Evolutionary conservation across 106 monocot genomes (phyloP).

Genomic region (Dioscorea zingiberensis): DNA sequence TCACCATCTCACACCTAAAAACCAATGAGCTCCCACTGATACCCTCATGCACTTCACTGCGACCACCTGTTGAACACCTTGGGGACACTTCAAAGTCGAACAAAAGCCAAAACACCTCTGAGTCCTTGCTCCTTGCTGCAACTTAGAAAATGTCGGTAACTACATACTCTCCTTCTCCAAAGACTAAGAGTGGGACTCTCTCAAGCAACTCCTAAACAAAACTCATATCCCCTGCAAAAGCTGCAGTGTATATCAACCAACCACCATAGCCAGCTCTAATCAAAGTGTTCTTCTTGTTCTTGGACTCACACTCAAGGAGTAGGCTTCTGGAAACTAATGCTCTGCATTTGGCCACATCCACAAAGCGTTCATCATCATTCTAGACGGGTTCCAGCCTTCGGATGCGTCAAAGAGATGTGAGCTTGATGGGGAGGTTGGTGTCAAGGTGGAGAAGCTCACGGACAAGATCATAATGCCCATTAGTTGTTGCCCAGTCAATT

Average conservation of each 20-base stretch:
- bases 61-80: conserved; percentile 3
- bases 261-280: conserved; percentile 79
- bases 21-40: background rate
- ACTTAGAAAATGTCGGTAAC: conserved; percentile 91
- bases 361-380: conserved; percentile 57
- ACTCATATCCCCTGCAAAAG: conserved; percentile 58
- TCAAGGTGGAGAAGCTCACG: conserved; percentile 85
- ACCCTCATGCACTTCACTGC: conserved; percentile 3
- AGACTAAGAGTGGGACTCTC: conserved; percentile 61
- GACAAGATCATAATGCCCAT: conserved; percentile 85
- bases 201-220: conserved; percentile 53
- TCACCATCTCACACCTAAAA: conserved; percentile 63
- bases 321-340: conserved; percentile 54
- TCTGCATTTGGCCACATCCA: conserved; percentile 44
- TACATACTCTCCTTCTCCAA: conserved; percentile 95
- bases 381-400: conserved; percentile 73
- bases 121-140: conserved; percentile 66
- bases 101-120: conserved; percentile 50
- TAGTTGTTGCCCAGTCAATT: conserved; percentile 86
- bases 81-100: conserved; percentile 37
- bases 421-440: conserved; percentile 84
- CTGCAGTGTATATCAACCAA: conserved; percentile 85
- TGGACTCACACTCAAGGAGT: conserved; percentile 58
- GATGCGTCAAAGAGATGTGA: conserved; percentile 91
- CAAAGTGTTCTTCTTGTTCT: conserved; percentile 28